Percentiles rank a stretch among this genome's conserved stretches.
Evolutionary conservation across 2,329 filamentous ascomycete species (phyloP).

Genomic region (Ophiostoma himal-ulmi): DNA sequence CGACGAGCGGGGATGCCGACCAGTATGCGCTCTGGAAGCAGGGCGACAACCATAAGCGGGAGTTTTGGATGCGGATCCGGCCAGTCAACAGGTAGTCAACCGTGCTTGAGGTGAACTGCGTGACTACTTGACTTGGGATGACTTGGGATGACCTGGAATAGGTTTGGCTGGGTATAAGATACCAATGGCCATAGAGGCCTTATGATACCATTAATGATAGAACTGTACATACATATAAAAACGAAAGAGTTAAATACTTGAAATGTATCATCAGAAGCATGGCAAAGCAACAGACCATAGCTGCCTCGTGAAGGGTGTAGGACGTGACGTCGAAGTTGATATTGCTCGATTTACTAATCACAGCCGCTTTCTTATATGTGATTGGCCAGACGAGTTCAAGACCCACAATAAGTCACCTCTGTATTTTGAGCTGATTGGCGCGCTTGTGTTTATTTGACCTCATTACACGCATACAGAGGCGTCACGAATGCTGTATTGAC

Average conservation of each 20-base stretch:
- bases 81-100: conserved; percentile 4
- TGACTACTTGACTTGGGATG: background rate
- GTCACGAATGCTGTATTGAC: background rate
- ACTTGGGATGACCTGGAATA: background rate
- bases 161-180: background rate
- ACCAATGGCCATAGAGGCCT: background rate
- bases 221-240: background rate
- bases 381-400: background rate
- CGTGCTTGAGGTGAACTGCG: background rate
- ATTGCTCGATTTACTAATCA: background rate
- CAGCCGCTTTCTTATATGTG: background rate
- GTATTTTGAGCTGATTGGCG: background rate
- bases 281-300: no score
- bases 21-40: conserved; percentile 32
- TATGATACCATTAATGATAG: background rate
- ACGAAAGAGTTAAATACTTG: background rate
- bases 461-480: background rate
- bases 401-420: background rate
- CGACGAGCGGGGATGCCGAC: conserved; percentile 32
- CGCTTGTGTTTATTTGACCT: background rate
- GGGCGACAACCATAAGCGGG: conserved; percentile 17
- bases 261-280: background rate
- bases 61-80: conserved; percentile 25
- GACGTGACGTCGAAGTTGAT: background rate
- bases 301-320: no score